Evolutionary conservation across 345 rosid species (phyloP), one percentile per base, ranked within the genome.

Genomic region (Pugionium dolabratum): DNA sequence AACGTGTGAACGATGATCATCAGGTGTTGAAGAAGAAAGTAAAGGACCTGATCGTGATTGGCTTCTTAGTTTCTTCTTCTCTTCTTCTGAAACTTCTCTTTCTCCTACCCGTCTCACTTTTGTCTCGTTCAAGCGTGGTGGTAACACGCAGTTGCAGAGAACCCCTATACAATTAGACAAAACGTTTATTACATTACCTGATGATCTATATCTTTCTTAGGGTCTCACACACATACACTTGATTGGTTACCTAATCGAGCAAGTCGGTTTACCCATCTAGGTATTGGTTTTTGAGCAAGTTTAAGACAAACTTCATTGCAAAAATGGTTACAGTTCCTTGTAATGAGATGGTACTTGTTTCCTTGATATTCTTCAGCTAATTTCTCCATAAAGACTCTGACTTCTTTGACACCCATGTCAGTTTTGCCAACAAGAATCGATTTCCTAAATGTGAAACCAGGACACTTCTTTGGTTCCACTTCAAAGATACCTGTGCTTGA

Each of bases 241-340:
- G 26, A 64, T 28, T 51, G 3, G 26, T 37, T 83, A 94, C 99
- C 99, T 59, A 94, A 76, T 45, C 97, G 87, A 63, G 99, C 99
- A 26, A 94, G 90, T 32, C 96, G 97, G 55, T 94, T 94, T 9
- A 94, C 95, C 99, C 99, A 94, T 44, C 89, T 77, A 35, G 99
- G 99, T 49, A 90, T 94, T 1, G 88, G 73, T 45, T 79, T 94
- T 66, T 86, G 84, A 6, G 97, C 78, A 76, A 90, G 75, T 72
- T 75, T 79, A 57, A 81, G 51, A 69, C 92, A 90, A 59, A 84
- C 91, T 59, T 94, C 97, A 71, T 86, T 84, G 74, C 99, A 88
- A 76, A 94, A 94, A 74, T 94, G 99, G 64, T 94, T 94, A 67
- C 99, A 94, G 69, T 94, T 94, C 77, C 83, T 90, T 33, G 91